These are phyloP conservation scores for Talaromyces sp. DNA, from an alignment of 2,329 filamentous ascomycete species.

Conservation along the genomic window DNA sequence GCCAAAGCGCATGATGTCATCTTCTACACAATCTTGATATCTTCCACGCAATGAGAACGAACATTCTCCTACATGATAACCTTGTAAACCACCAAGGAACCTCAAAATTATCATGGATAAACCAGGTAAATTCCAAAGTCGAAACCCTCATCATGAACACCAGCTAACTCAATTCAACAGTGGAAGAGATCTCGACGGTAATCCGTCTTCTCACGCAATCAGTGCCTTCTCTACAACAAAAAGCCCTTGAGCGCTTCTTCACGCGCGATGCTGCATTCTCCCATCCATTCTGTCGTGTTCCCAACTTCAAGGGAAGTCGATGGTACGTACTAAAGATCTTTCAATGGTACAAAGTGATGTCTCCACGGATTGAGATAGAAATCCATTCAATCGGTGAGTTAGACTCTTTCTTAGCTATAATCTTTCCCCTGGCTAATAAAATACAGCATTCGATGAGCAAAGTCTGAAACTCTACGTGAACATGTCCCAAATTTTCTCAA, in stretches of 20 bases:
- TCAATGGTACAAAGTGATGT: constrained; percentile 82
- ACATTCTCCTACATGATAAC: not conserved
- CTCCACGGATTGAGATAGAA: constrained; percentile 68
- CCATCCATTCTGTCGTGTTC: constrained; percentile 76
- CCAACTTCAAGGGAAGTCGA: constrained; percentile 63
- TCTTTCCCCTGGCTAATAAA: not conserved
- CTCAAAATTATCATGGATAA: constrained; percentile 15
- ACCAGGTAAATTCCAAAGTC: constrained; percentile 9
- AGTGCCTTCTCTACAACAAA: constrained; percentile 65
- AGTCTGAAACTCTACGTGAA: constrained; percentile 72
- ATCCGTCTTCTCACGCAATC: constrained; percentile 71
- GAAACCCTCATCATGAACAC: no score
- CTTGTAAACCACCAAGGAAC: no score
- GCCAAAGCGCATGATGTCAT: constrained; percentile 22
- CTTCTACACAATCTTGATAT: not conserved
- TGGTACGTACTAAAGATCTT: constrained; percentile 71
- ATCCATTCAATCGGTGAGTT: constrained; percentile 63
- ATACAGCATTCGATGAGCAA: constrained; percentile 66
- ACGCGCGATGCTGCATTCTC: constrained; percentile 70
- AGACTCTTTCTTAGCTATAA: not conserved
- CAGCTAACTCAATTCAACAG: constrained; percentile 24
- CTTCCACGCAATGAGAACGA: not conserved
- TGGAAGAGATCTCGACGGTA: constrained; percentile 64
- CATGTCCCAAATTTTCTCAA: constrained; percentile 72
- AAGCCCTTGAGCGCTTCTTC: constrained; percentile 72